These are phyloP conservation scores for Penicillium bovifimosum DNA, from an alignment of 495 filamentous ascomycete species.

Conservation along the genomic window DNA sequence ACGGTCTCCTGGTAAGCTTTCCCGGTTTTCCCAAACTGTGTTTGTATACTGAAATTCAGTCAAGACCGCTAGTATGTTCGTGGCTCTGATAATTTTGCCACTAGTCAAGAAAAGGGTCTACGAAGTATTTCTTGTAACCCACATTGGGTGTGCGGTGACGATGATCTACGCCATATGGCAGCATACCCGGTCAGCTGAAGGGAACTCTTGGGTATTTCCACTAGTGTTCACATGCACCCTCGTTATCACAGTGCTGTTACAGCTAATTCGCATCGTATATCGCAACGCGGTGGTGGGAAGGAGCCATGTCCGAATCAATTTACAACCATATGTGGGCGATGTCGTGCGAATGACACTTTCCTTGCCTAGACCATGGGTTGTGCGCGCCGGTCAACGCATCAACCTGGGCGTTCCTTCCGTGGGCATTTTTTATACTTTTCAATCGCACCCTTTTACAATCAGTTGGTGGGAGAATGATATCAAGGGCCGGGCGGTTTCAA, in stretches of 20 bases:
- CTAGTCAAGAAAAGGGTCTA: slow-evolving; percentile 17
- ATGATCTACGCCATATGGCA: slow-evolving; percentile 8
- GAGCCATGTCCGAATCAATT: neutral
- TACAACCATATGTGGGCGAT: slow-evolving; percentile 3
- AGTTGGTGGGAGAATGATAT: slow-evolving; percentile 29
- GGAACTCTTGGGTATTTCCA: neutral
- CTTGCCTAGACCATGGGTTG: slow-evolving; percentile 23
- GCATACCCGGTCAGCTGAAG: neutral
- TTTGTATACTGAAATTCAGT: neutral
- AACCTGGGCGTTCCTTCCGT: slow-evolving; percentile 22
- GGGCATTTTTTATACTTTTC: slow-evolving; percentile 23
- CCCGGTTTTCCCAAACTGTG: neutral
- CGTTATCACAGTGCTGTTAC: slow-evolving; percentile 1
- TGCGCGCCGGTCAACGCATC: slow-evolving; percentile 25
- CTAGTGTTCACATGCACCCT: slow-evolving; percentile 1
- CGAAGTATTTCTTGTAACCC: slow-evolving; percentile 17
- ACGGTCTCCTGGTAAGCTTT: slow-evolving; percentile 13
- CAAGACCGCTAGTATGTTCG: slow-evolving; percentile 11
- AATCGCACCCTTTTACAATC: slow-evolving; percentile 29
- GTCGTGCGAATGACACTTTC: slow-evolving; percentile 11
- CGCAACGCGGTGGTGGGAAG: slow-evolving; percentile 12
- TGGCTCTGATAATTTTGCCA: slow-evolving; percentile 14
- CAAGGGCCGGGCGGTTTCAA: slow-evolving; percentile 14
- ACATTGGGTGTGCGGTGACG: slow-evolving; percentile 14
- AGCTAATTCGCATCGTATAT: slow-evolving; percentile 9